These are phyloP conservation scores for Berkeleyomyces basicola DNA, from an alignment of 2,329 filamentous ascomycete genomes.

Conservation along the genomic window DNA sequence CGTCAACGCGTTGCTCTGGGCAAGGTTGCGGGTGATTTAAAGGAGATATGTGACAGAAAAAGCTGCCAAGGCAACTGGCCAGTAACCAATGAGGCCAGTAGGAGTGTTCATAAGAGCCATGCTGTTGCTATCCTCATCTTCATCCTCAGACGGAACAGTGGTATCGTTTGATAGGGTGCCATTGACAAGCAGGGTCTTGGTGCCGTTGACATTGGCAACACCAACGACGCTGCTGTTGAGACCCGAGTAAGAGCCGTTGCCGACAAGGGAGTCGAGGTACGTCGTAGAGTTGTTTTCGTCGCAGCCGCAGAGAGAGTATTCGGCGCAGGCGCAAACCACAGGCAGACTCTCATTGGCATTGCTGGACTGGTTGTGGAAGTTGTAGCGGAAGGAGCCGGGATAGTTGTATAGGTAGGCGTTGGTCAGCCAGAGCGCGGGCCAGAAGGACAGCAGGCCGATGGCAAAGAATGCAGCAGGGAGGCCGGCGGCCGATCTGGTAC, in stretches of 20 bases:
- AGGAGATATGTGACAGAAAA: constrained; percentile 25
- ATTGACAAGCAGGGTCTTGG: constrained; percentile 50
- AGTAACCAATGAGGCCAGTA: constrained; percentile 28
- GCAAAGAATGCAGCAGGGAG: constrained; percentile 36
- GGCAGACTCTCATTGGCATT: constrained; percentile 23
- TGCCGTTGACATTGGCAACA: constrained; percentile 42
- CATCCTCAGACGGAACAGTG: constrained; percentile 24
- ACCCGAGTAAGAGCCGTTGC: constrained; percentile 41
- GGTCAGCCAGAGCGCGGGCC: constrained; percentile 49
- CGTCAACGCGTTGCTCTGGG: too few relatives aligned
- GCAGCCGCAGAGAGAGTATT: constrained; percentile 39
- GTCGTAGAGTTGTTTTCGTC: constrained; percentile 47
- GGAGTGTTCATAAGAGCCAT: constrained; percentile 21
- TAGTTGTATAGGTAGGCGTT: constrained; percentile 48
- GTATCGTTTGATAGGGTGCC: constrained; percentile 59
- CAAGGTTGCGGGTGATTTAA: neutral
- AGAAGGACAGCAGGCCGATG: constrained; percentile 34
- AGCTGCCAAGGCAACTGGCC: constrained; percentile 31
- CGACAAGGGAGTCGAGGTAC: constrained; percentile 46
- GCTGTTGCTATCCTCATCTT: constrained; percentile 22
- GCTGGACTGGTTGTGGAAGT: constrained; percentile 33
- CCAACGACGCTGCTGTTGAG: constrained; percentile 47
- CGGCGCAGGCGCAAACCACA: constrained; percentile 36
- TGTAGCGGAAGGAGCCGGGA: constrained; percentile 25
- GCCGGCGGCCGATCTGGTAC: constrained; percentile 32